Percentiles rank a stretch among this genome's conserved stretches.
phyloP scores from a whole-genome alignment of 2,329 filamentous ascomycete species.

The Curvularia sp. region DNA sequence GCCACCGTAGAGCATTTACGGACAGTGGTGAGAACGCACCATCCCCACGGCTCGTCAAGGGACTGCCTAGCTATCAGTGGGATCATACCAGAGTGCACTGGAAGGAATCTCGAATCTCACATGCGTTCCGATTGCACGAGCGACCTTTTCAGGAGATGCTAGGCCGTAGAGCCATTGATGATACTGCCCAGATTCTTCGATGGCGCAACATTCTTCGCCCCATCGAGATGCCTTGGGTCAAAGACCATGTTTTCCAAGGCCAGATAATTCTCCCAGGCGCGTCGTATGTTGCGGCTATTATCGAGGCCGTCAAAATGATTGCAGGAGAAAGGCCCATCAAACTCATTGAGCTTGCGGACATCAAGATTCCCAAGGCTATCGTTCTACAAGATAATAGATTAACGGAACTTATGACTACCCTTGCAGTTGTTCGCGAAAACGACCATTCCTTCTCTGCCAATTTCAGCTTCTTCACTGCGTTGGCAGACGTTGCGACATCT shows the following conservation, averaged over 20 bases:
- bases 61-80: constrained; percentile 6
- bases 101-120: not conserved
- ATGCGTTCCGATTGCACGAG: not conserved
- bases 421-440: no score
- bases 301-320: constrained; percentile 1
- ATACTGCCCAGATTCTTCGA: not conserved
- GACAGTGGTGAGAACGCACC: no score
- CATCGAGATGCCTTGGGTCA: constrained; percentile 7
- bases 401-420: no score
- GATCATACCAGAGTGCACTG: constrained; percentile 3
- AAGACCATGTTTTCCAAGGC: constrained; percentile 1
- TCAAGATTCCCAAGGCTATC: constrained; percentile 5
- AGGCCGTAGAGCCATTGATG: not conserved
- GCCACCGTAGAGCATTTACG: not conserved
- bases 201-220: constrained; percentile 6
- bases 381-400: no score
- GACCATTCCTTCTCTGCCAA: no score
- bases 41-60: not conserved
- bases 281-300: not conserved
- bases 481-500: no score
- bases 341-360: constrained; percentile 5
- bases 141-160: not conserved
- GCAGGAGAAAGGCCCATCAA: not conserved
- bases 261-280: constrained; percentile 5
- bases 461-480: no score